Conservation (phyloP, 306 rosid species). For the Vachellia collinsii region DNA sequence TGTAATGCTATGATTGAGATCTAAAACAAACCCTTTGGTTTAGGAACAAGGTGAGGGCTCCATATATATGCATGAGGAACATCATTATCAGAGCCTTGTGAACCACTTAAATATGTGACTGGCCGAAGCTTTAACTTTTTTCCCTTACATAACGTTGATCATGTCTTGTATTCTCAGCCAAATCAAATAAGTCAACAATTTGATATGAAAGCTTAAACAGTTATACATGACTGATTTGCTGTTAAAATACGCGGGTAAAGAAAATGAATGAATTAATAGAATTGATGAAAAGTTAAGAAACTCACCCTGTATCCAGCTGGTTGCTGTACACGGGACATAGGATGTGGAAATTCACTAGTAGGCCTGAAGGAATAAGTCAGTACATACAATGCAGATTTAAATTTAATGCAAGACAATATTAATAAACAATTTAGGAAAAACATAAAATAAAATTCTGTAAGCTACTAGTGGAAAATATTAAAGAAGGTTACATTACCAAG, state of each 20-base stretch:
- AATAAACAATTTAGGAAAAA: background rate
- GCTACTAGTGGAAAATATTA: background rate
- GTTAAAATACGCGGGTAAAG: conserved; percentile 27
- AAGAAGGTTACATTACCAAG: background rate
- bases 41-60: conserved; percentile 87
- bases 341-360: conserved; percentile 73
- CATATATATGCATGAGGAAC: conserved; percentile 1
- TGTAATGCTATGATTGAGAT: background rate
- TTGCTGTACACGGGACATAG: conserved; percentile 96
- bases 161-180: conserved; percentile 99
- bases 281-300: conserved; percentile 32
- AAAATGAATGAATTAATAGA: conserved; percentile 21
- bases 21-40: conserved; percentile 60
- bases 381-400: background rate
- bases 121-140: background rate
- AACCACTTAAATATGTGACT: background rate
- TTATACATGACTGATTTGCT: conserved; percentile 20
- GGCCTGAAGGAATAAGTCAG: background rate
- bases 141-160: conserved; percentile 93
- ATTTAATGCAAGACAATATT: too few relatives aligned
- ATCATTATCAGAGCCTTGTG: background rate
- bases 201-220: conserved; percentile 88
- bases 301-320: conserved; percentile 82
- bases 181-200: conserved; percentile 92
- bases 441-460: background rate